Evolutionary conservation across 75 land plant species (phyloP), one percentile per base, ranked within the genome.

Genomic region (Pseudotsuga menziesii): DNA sequence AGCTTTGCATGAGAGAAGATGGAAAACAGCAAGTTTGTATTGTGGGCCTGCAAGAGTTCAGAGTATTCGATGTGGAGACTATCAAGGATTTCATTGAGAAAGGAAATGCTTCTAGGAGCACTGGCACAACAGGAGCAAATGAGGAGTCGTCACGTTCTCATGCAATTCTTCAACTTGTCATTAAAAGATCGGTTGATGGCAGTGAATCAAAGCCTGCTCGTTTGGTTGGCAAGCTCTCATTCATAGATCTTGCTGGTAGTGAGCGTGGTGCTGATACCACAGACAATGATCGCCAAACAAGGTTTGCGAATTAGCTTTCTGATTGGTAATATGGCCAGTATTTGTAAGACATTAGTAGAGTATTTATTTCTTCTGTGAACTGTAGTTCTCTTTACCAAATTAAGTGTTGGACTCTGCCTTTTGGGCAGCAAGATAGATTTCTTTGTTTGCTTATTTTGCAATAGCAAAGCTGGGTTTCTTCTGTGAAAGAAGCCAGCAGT

Each of bases 241-340:
- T 96, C 78, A 96, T 96, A 75, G 99, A 96, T 75, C 91, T 96
- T 74, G 99, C 99, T 78, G 99, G 99, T 22, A 96, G 99, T 91
- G 99, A 96, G 81, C 93, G 99, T 78, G 99, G 99, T 67, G 99
- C 99, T 70, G 99, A 96, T 78, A 96, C 99, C 41, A 96, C 99
- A 64, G 99, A 96, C 57, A 96, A 96, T 85, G 99, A 96, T 77
- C 93, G 94, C 35, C 99, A 96, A 78, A 96, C 99, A 27, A 92
- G 99, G 99, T 94, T 79, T 80, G 73, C 6, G 41, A 64, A 64
- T 64, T 16, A 64, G 69, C n/a, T n/a, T 64, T 64, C 19, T 64
- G 69, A 17, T 64, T 17, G 5, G 19, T 64, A 36, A 3, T 67
- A 20, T 2, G 13, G 39, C 1, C 48, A n/a, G 72, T 39, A 4